Percentiles rank a stretch among this genome's conserved stretches.
phyloP scores from a whole-genome alignment of 371 early-diverging fungal genomes.

The Fennellomyces sp. region DNA sequence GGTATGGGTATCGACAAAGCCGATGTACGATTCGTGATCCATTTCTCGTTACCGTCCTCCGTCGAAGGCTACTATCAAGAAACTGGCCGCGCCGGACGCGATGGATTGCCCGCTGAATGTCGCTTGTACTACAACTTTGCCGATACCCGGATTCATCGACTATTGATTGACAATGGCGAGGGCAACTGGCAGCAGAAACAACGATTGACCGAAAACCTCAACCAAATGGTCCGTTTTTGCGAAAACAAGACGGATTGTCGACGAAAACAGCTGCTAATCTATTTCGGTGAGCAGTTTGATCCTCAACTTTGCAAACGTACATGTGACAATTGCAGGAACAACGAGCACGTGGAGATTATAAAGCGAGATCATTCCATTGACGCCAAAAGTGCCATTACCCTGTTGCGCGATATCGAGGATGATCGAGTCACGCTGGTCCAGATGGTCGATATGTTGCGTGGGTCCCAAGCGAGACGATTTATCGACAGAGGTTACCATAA shows the following conservation, averaged over 20 bases:
- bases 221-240: constrained; percentile 92
- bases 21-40: constrained; percentile 99
- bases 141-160: constrained; percentile 76
- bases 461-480: constrained; percentile 64
- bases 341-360: constrained; percentile 15
- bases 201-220: constrained; percentile 83
- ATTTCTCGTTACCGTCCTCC: constrained; percentile 93
- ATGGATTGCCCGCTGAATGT: constrained; percentile 89
- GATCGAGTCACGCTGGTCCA: constrained; percentile 75
- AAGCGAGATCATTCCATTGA: constrained; percentile 29
- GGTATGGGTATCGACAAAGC: constrained; percentile 99
- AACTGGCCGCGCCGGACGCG: constrained; percentile 98
- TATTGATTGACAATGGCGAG: constrained; percentile 82
- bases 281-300: constrained; percentile 96
- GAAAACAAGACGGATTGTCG: constrained; percentile 96
- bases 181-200: constrained; percentile 87
- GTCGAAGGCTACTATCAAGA: constrained; percentile 99
- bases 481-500: constrained; percentile 49
- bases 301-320: constrained; percentile 71
- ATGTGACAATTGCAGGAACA: constrained; percentile 92
- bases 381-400: constrained; percentile 54
- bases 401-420: constrained; percentile 45
- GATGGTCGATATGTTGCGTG: constrained; percentile 82
- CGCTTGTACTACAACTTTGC: constrained; percentile 86
- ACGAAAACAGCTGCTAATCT: constrained; percentile 86